A percentile compares a stretch with the other conserved stretches of the same genome.
Conservation (phyloP, 139 green algal species). For the Cymbomonas tetramitiformis region DNA sequence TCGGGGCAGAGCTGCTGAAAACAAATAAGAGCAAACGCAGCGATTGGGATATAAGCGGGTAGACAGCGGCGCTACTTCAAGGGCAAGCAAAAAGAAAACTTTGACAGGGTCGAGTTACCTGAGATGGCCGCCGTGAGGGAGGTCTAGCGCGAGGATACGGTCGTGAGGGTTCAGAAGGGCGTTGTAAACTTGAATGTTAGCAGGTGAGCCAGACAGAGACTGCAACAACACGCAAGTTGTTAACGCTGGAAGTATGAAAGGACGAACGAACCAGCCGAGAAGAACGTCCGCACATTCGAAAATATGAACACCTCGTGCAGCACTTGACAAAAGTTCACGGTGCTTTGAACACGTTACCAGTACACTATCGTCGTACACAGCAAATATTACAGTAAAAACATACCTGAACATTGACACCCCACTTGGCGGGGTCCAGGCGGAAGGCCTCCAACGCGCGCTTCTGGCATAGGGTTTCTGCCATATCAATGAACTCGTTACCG, state of each 20-base stretch:
- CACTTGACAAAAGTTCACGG: neutral
- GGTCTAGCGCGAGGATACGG: constrained; percentile 94
- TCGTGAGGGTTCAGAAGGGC: constrained; percentile 90
- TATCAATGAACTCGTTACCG: constrained; percentile 96
- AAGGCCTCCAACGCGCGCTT: constrained; percentile 77
- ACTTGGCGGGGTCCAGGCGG: constrained; percentile 68
- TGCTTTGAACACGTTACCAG: no score
- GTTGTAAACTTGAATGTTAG: constrained; percentile 98
- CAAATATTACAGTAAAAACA: no score
- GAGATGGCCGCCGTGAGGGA: constrained; percentile 92
- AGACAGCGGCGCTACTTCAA: no score
- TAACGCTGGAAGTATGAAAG: neutral
- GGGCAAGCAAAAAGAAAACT: no score
- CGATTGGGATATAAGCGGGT: no score
- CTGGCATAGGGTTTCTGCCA: constrained; percentile 52
- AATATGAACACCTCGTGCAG: neutral
- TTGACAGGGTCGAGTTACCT: no score
- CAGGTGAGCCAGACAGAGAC: constrained; percentile 79
- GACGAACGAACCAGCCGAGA: neutral
- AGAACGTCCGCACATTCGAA: neutral
- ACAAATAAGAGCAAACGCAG: no score
- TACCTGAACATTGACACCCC: constrained; percentile 47
- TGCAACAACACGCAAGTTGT: constrained; percentile 40
- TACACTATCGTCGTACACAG: no score
- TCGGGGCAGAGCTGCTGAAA: no score